These are phyloP conservation scores for Pleurostoma richardsiae DNA, from an alignment of 2,329 filamentous ascomycete species.

Conservation along the genomic window DNA sequence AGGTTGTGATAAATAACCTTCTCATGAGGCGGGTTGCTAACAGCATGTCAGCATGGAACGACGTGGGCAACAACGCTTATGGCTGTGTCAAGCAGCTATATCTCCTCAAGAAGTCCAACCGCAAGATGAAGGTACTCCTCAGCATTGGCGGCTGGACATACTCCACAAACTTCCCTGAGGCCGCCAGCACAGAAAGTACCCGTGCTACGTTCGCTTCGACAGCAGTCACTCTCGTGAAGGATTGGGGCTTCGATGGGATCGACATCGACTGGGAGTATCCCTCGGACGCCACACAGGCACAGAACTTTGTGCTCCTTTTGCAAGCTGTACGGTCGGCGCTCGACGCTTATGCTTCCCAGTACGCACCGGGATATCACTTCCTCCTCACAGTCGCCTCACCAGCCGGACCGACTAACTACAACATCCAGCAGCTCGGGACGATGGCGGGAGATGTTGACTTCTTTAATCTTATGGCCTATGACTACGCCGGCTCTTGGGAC, in stretches of 20 bases:
- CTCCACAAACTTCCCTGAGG: constrained; percentile 67
- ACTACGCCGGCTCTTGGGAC: constrained; percentile 68
- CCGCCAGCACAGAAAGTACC: constrained; percentile 56
- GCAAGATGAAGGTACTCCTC: constrained; percentile 71
- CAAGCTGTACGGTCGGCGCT: constrained; percentile 38
- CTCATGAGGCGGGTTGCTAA: constrained; percentile 10
- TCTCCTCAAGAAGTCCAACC: constrained; percentile 70
- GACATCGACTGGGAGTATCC: constrained; percentile 39
- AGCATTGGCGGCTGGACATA: constrained; percentile 86
- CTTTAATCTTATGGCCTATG: constrained; percentile 67
- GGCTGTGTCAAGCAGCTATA: constrained; percentile 78
- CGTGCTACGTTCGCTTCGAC: constrained; percentile 64
- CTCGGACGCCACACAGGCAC: constrained; percentile 29
- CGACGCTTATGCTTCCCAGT: constrained; percentile 38
- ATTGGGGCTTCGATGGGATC: constrained; percentile 59
- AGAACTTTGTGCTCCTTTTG: constrained; percentile 39
- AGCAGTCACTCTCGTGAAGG: constrained; percentile 64
- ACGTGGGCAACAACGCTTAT: constrained; percentile 66
- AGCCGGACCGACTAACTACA: constrained; percentile 42
- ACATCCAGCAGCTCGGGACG: constrained; percentile 35
- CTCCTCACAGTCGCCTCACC: constrained; percentile 48
- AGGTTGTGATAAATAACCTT: neutral
- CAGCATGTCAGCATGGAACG: constrained; percentile 45
- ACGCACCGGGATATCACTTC: constrained; percentile 44
- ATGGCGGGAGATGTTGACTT: constrained; percentile 46